Evolutionary conservation across 2,329 filamentous ascomycete genomes (phyloP).

Genomic region (Penicillium sp.): DNA sequence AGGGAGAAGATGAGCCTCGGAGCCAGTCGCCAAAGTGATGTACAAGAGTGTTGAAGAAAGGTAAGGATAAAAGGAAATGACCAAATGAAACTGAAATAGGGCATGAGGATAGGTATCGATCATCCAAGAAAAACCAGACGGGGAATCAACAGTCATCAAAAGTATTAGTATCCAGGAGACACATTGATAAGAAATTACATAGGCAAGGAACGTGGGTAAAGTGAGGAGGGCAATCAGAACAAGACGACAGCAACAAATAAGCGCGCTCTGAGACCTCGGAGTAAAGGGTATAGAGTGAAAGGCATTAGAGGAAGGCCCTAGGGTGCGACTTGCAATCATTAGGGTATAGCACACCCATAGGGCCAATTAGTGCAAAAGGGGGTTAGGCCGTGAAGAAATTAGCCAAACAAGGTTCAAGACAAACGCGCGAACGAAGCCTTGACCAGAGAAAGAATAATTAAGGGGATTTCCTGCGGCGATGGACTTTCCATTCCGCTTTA

Average conservation of each 20-base stretch:
- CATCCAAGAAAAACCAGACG: not conserved
- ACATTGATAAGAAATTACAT: not conserved
- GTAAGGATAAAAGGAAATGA: not conserved
- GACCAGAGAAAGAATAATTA: slow-evolving; percentile 1
- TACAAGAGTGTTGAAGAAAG: slow-evolving; percentile 5
- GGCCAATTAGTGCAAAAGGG: slow-evolving; percentile 10
- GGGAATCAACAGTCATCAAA: slow-evolving; percentile 8
- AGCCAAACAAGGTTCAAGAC: not conserved
- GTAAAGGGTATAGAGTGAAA: slow-evolving; percentile 20
- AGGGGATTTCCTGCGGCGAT: slow-evolving; percentile 49
- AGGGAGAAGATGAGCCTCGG: not conserved
- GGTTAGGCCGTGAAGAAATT: not conserved
- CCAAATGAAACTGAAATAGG: slow-evolving; percentile 4
- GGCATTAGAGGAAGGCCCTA: slow-evolving; percentile 18
- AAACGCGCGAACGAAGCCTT: not conserved
- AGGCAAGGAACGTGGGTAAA: not conserved
- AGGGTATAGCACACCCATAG: slow-evolving; percentile 25
- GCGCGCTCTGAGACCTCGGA: not conserved
- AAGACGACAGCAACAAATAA: not conserved
- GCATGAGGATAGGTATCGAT: slow-evolving; percentile 11
- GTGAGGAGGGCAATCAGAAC: not conserved
- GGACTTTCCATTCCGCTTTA: slow-evolving; percentile 78
- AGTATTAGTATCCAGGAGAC: not conserved
- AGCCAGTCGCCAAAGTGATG: slow-evolving; percentile 1
- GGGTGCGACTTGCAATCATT: slow-evolving; percentile 20